Percentiles rank a stretch among this genome's conserved stretches.
These are phyloP conservation scores for Mentha longifolia DNA, from an alignment of 257 asterid genomes.

Conservation along the genomic window DNA sequence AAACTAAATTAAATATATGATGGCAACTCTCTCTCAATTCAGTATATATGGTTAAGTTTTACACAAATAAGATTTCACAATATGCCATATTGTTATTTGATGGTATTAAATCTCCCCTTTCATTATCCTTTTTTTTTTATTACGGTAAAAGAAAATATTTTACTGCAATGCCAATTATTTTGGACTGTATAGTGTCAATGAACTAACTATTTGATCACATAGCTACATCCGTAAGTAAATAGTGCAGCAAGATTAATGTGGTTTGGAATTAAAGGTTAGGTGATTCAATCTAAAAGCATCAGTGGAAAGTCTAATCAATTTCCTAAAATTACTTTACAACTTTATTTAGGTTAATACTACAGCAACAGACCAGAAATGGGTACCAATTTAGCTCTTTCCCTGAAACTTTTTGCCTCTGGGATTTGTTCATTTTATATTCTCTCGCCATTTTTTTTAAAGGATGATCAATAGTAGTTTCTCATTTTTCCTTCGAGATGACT, in stretches of 20 bases:
- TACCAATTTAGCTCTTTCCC: not conserved
- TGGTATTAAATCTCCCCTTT: not conserved
- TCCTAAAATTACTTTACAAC: constrained; percentile 21
- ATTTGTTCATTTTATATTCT: not conserved
- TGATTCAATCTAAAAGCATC: constrained; percentile 22
- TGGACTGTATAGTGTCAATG: not conserved
- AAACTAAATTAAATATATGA: too few relatives aligned
- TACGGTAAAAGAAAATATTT: too few relatives aligned
- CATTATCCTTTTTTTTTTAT: not conserved
- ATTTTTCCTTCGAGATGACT: too few relatives aligned
- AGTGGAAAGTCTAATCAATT: constrained; percentile 27
- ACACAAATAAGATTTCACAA: not conserved
- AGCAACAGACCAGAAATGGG: not conserved
- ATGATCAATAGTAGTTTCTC: too few relatives aligned
- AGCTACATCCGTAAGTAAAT: not conserved
- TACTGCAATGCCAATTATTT: constrained; percentile 12
- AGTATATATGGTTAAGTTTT: too few relatives aligned
- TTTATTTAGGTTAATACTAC: not conserved
- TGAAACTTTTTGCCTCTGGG: not conserved
- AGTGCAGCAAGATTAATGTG: not conserved
- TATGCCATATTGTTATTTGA: not conserved
- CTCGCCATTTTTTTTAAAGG: too few relatives aligned
- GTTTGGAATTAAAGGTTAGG: constrained; percentile 18
- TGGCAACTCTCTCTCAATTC: too few relatives aligned
- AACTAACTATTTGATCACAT: not conserved